Percentiles rank a stretch among this genome's conserved stretches.
These are phyloP conservation scores for Cyanidium caldarium DNA, from an alignment of 23 red algal genomes.

Conservation along the genomic window DNA sequence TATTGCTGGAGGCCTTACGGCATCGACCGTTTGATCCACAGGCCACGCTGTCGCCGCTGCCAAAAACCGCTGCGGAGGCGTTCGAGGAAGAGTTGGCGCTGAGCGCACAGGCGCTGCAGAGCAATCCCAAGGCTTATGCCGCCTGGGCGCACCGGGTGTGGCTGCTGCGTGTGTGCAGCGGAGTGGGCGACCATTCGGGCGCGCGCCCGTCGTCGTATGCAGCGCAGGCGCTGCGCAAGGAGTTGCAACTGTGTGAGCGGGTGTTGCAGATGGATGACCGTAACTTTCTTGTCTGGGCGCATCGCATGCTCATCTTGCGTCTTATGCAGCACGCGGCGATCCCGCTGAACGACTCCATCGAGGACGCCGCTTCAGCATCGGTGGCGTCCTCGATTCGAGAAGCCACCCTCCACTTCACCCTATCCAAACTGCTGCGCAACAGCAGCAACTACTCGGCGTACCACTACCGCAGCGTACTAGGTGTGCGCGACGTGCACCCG, in stretches of 20 bases:
- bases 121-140: constrained; percentile 83
- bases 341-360: background rate
- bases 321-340: background rate
- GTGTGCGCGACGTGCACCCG: constrained; percentile 13
- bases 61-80: background rate
- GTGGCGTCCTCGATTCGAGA: background rate
- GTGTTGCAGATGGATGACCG: constrained; percentile 58
- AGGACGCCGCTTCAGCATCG: no score
- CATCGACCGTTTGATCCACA: background rate
- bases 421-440: background rate
- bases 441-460: constrained; percentile 78
- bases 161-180: constrained; percentile 34
- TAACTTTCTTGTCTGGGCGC: constrained; percentile 95
- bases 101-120: constrained; percentile 29
- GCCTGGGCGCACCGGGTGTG: constrained; percentile 89
- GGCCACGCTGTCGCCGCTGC: background rate
- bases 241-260: constrained; percentile 28
- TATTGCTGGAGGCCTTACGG: background rate
- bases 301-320: constrained; percentile 33
- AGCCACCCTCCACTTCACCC: background rate
- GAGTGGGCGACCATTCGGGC: no score
- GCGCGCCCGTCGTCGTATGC: constrained; percentile 9
- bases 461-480: constrained; percentile 60
- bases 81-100: constrained; percentile 45
- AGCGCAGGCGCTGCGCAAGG: constrained; percentile 6